These are phyloP conservation scores for Pseudocercospora ulei DNA, from an alignment of 2,329 filamentous ascomycete species.

Conservation along the genomic window DNA sequence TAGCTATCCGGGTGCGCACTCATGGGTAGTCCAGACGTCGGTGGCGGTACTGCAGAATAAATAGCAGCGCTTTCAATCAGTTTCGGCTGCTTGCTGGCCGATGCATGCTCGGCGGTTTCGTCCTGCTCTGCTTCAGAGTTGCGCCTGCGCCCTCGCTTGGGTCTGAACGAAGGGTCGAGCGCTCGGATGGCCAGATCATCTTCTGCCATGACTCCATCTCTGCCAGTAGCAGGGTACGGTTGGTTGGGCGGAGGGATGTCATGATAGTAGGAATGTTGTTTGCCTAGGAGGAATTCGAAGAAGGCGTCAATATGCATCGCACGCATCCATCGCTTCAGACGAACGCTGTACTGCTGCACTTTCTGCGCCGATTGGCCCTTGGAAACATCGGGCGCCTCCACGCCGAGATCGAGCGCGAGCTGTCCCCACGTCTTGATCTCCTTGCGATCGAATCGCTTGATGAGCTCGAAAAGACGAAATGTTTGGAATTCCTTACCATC, in stretches of 20 bases:
- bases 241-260: slow-evolving; percentile 59
- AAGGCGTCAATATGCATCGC: slow-evolving; percentile 93
- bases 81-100: slow-evolving; percentile 20
- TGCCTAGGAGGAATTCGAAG: slow-evolving; percentile 77
- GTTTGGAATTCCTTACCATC: slow-evolving; percentile 79
- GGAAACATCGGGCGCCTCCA: slow-evolving; percentile 68
- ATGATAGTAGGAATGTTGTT: slow-evolving; percentile 68
- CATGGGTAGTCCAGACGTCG: slow-evolving; percentile 45
- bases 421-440: slow-evolving; percentile 92
- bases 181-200: slow-evolving; percentile 83
- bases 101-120: slow-evolving; percentile 16
- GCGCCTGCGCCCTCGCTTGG: slow-evolving; percentile 50
- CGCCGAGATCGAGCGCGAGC: slow-evolving; percentile 74
- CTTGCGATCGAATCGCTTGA: slow-evolving; percentile 65
- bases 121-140: slow-evolving; percentile 32
- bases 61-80: slow-evolving; percentile 11
- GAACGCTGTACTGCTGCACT: slow-evolving; percentile 86
- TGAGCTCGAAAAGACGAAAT: slow-evolving; percentile 65
- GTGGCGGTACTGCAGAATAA: slow-evolving; percentile 38
- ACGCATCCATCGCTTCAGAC: slow-evolving; percentile 92
- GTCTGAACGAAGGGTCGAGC: slow-evolving; percentile 63
- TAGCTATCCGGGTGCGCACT: slow-evolving; percentile 49
- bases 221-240: slow-evolving; percentile 53
- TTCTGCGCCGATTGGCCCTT: slow-evolving; percentile 79
- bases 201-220: slow-evolving; percentile 74